Conservation (phyloP, 345 rosid species). For the Psidium guajava region DNA sequence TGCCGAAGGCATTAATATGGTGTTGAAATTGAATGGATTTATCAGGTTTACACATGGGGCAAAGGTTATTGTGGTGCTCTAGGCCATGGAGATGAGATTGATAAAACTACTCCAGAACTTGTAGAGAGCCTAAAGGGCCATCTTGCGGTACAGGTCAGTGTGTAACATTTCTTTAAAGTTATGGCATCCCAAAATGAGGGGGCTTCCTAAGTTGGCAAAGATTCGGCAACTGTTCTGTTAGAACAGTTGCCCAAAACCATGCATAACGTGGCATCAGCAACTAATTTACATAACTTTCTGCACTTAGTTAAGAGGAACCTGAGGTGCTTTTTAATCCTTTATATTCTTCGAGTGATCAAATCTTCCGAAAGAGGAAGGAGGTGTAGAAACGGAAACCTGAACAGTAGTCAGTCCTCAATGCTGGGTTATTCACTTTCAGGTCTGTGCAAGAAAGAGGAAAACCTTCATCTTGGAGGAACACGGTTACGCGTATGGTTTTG, state of each 20-base stretch:
- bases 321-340: background rate
- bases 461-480: slow-evolving; percentile 77
- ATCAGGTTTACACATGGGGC: slow-evolving; percentile 93
- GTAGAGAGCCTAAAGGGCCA: slow-evolving; percentile 52
- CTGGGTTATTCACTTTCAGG: slow-evolving; percentile 25
- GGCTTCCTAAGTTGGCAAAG: background rate
- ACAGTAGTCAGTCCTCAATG: background rate
- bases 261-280: background rate
- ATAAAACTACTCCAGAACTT: slow-evolving; percentile 67
- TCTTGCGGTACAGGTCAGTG: slow-evolving; percentile 66
- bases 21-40: slow-evolving; percentile 1
- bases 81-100: slow-evolving; percentile 95
- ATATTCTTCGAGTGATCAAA: background rate
- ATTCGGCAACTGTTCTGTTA: background rate
- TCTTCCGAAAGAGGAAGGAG: background rate
- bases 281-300: background rate
- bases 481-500: slow-evolving; percentile 73
- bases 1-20: background rate
- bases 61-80: slow-evolving; percentile 97
- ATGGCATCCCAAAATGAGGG: background rate
- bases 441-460: slow-evolving; percentile 93
- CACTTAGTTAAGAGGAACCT: background rate
- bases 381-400: background rate
- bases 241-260: background rate
- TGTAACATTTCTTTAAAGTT: background rate